Base-by-base conservation (phyloP, 495 filamentous ascomycete genomes). In the Aspergillus haitiensis region DNA sequence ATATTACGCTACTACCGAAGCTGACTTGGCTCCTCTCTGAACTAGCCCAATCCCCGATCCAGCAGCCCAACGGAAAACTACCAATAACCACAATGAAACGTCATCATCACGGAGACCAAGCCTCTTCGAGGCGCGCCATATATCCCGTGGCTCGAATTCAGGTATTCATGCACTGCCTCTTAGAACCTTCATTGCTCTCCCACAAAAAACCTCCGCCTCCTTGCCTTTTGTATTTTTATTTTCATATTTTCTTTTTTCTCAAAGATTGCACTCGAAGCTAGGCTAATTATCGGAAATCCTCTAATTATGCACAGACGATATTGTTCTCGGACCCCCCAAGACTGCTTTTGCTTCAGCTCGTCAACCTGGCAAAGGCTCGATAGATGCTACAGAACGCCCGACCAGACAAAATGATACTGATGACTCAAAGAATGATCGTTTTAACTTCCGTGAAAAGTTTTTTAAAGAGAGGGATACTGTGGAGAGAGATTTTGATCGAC, bases 261-360 rank as follows among this genome's bases (percentile, higher is more conserved):
- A 31, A 31, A 21, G 35, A 35, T 18, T 27, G 11, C 57, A 2
- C 46, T 56, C 54, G 32, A 37, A 55, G 44, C 64, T 69, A 56
- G 44, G 68, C 56, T 18, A 42, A 42, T 34, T 44, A 56, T 35
- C 27, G 32, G 18, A 57, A 49, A 61, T 52, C 57, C 3, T 27
- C 71, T 74, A 52, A 71, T 59, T 57, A 86, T 83, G 83, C 62
- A 72, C 78, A 61, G 92, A 94, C 67, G 90, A 96, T 58, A 92
- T 96, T 56, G 81, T 96, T 62, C 88, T 97, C 40, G 92, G 91
- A 35, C 93, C 93, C 34, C 92, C 93, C 2, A 92, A 92, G 63
- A 91, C 84, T 31, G 85, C 85, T 33, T 97, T 98, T 71, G 86
- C 90, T 58, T 97, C 93, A 9, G 87, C 91, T 47, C 71, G 84